Evolutionary conservation across 75 land plant genomes (phyloP), one percentile per base, ranked within the genome.

Genomic region (Pinus albicaulis): DNA sequence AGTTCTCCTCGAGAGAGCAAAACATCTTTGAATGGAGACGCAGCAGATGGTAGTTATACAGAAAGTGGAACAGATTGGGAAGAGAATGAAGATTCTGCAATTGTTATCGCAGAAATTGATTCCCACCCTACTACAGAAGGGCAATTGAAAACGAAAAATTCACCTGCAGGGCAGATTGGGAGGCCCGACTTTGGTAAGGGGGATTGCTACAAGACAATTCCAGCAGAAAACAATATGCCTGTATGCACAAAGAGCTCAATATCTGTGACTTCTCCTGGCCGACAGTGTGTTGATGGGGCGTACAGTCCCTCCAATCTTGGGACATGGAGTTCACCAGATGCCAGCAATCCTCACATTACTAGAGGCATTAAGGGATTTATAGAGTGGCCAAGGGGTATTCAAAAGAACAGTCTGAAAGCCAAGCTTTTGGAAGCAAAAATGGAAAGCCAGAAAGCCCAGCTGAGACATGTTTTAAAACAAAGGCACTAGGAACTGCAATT

Each of bases 311-410:
- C 77, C 17, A 82, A 75, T 59, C 11, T 55, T 16, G 89, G 83
- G 24, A 80, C 81, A 34, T 88, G 92, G 92, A 85, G 89, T 75
- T 86, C 94, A 20, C 87, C 92, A 4, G 95, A 94, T 26, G 75
- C 84, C 0, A 76, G 80, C 24, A 84, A 88, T 77, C 86, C 83
- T 34, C 87, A 91, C 72, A 76, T 83, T 12, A 71, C 76, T n/a
- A 75, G 88, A 55, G 96, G 90, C n/a, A 92, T 82, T 77, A 94
- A 94, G 62, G 97, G 97, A 20, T 89, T 86, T 69, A 83, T 85
- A 23, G 90, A 91, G 77, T 86, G 88, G 93, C 89, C 89, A 31
- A 78, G 80, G 4, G 76, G 75, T 10, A 64, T 57, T 15, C 86
- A 81, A 73, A 89, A 85, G 88, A 75, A 77, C 17, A 92, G 89